Base-by-base conservation (phyloP, 176 grass and related monocot species). In the Otatea glauca region DNA sequence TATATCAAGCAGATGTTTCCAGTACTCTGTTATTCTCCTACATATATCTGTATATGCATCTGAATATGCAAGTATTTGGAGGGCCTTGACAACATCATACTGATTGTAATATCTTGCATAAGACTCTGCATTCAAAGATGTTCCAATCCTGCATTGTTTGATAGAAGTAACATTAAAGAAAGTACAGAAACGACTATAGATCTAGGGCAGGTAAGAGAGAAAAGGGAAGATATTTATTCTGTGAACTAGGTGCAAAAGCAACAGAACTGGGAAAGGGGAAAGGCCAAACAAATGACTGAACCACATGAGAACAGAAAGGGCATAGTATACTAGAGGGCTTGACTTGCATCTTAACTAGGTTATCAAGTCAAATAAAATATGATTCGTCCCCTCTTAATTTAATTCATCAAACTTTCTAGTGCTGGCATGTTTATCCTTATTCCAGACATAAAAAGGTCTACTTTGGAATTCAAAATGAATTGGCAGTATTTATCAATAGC, bases 101-200 rank as follows among this genome's bases (percentile, higher is more conserved):
- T 79, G 78, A 74, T 99, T 99, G 87, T 99, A 99, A 56, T 99
- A 94, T 74, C 91, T 91, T 87, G 81, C 74, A 79, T 87, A 91
- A 83, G 86, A 89, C 29, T 90, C 91, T 55, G 64, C 65, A 91
- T 87, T 84, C 0, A 49, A 69, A 74, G 88, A 87, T 43, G 88
- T 78, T 73, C 72, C 89, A 43, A 87, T 88, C 86, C 96, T 99
- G 91, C 84, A 85, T 66, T 74, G 64, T 84, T 80, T 70, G 53
- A 74, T 51, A 45, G 29, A 84, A 70, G 63, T 51, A 89, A 56
- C 42, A 54, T 64, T 75, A 39, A 55, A 44, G 39, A 68, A 70
- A 80, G 72, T 62, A 76, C 62, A 77, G 21, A 43, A 67, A n/a
- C 16, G 25, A 32, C 48, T 9, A 24, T 48, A 83, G 27, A 63